Evolutionary conservation across 805 yeast genomes (phyloP), one percentile per base, ranked within the genome.

Genomic region (Jamesozyma rosinii): DNA sequence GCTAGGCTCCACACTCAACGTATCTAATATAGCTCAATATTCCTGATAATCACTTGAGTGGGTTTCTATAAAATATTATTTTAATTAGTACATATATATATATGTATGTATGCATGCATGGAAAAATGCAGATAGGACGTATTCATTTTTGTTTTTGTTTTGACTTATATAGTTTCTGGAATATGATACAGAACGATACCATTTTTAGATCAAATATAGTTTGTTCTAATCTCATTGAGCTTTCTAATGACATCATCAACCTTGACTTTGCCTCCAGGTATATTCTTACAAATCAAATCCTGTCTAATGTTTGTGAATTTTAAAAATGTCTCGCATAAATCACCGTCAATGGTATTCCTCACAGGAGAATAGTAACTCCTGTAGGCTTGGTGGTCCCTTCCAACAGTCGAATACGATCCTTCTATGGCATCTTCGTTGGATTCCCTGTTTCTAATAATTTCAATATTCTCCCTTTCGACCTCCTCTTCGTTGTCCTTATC

Each of bases 291-390:
- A 9, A 59, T 43, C 14, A 46, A 32, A 8, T 41, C 35, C 41
- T 59, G 61, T 43, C 58, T 63, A 17, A 45, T 32, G 1, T 45
- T 33, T 4, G 49, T 41, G n/a, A 57, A 35, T 8, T 54, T 38
- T 55, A 62, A 24, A 53, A 68, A 84, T 35, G 63, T 58, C 53
- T 87, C 96, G 38, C 90, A 68, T 14, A 85, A 66, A 57, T 92
- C 97, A 9, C 98, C 98, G 63, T 92, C 97, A 34, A 92, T 71
- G 2, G 83, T 79, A 40, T 77, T 73, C 49, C 79, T 81, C 2
- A 72, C 75, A 0, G 97, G 96, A n/a, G 76, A 78, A 58, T 86
- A 87, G 55, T 81, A 83, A 41, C 97, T 73, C 43, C 97, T 66
- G 58, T 72, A 89, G 44, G 73, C 74, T 48, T 75, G 46, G 44